These are phyloP conservation scores for Debaryomyces subglobosus DNA, from an alignment of 1,139 yeast genomes.

Conservation along the genomic window DNA sequence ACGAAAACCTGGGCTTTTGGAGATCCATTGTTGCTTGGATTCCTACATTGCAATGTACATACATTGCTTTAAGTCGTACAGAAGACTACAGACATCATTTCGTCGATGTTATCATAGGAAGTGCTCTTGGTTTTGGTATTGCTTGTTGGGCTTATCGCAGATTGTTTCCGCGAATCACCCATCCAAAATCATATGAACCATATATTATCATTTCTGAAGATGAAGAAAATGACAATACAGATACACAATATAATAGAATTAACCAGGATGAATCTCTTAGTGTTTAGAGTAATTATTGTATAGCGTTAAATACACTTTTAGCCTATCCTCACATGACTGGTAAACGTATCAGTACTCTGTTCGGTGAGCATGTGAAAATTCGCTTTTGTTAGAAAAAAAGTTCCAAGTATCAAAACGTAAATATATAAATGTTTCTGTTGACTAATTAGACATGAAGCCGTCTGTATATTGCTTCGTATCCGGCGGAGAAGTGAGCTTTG, in stretches of 20 bases:
- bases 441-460: slow-evolving; percentile 13
- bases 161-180: slow-evolving; percentile 33
- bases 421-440: neutral
- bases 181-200: slow-evolving; percentile 29
- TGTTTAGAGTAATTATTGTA: neutral
- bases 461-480: slow-evolving; percentile 47
- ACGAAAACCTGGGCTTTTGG: slow-evolving; percentile 56
- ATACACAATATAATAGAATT: slow-evolving; percentile 2
- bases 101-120: slow-evolving; percentile 66
- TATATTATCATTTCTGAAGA: slow-evolving; percentile 20
- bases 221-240: neutral
- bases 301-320: neutral
- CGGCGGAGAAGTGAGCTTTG: slow-evolving; percentile 40
- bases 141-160: slow-evolving; percentile 44
- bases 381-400: neutral
- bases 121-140: slow-evolving; percentile 49
- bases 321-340: slow-evolving; percentile 4
- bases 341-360: slow-evolving; percentile 1
- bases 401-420: neutral
- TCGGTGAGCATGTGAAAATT: slow-evolving; percentile 3
- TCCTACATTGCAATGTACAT: slow-evolving; percentile 57
- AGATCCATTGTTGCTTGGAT: slow-evolving; percentile 41
- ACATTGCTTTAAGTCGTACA: slow-evolving; percentile 72
- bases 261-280: neutral
- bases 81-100: slow-evolving; percentile 83